Evolutionary conservation across 129 eudicot species (phyloP), one percentile per base, ranked within the genome.

Genomic region (Flaveria linearis): DNA sequence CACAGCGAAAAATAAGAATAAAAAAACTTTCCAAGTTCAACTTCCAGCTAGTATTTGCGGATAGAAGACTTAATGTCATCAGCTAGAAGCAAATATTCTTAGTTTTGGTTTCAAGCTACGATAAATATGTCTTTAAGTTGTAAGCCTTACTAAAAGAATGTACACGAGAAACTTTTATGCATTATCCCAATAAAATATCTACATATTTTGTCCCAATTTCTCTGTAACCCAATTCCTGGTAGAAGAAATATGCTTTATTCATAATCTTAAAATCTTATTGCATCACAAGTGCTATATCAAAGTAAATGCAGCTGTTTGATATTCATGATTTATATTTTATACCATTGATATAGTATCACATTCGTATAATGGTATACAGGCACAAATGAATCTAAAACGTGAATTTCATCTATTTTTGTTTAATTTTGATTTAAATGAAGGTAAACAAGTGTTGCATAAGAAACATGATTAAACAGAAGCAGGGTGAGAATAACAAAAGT

Each of bases 171-270:
- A 33, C 39, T 33, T 33, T 33, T 33, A 33, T 33, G 7, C 39
- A 33, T 69, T 12, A 14, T 69, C 41, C 57, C 73, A 43, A 13
- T 43, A 68, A 22, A 69, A 45, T n/a, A n/a, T 46, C 73, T 9
- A 25, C 45, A 9, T 20, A 14, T 12, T 1, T 46, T 4, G 39
- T 33, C 39, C 39, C 39, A 50, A 8, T 23, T 69, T 46, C 42
- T 22, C 41, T 14, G 42, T 57, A 46, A 47, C 58, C 41, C 42
- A 14, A 23, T 45, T 46, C 73, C 56, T 20, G 57, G 41, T 46
- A 45, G 2, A 46, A 46, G 6, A 2, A 69, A 12, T 33, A 47
- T 25, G 49, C 49, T 14, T 2, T 4, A 20, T 69, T 49, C 57
- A 25, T 20, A 9, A 45, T 45, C 42, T 69, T 9, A 53, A 69